A percentile compares a stretch with the other conserved stretches of the same genome.
These are phyloP conservation scores for Camelina laxa DNA, from an alignment of 345 rosid species.

Conservation along the genomic window DNA sequence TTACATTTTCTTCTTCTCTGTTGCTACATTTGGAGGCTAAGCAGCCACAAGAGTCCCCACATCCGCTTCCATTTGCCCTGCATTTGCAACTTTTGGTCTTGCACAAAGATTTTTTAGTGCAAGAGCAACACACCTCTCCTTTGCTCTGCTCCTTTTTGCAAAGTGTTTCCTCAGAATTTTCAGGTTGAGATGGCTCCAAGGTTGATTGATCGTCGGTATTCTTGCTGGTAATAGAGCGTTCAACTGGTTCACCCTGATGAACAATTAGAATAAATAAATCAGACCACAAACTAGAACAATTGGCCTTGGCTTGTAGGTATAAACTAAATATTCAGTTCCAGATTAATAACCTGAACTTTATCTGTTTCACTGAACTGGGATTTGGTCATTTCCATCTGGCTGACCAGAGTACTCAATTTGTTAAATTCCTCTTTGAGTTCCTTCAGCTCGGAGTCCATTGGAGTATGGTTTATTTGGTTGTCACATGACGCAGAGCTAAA, in stretches of 20 bases:
- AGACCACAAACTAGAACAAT: background rate
- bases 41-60: slow-evolving; percentile 80
- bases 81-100: slow-evolving; percentile 82
- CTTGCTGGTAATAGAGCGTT: slow-evolving; percentile 52
- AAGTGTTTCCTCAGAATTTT: slow-evolving; percentile 45
- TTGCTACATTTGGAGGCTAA: slow-evolving; percentile 67
- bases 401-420: slow-evolving; percentile 58
- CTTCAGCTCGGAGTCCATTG: slow-evolving; percentile 64
- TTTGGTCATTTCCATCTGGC: slow-evolving; percentile 67
- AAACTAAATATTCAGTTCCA: background rate
- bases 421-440: slow-evolving; percentile 73
- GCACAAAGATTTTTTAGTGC: slow-evolving; percentile 74
- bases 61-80: slow-evolving; percentile 62
- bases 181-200: slow-evolving; percentile 35
- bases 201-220: slow-evolving; percentile 32
- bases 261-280: slow-evolving; percentile 23
- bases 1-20: slow-evolving; percentile 45
- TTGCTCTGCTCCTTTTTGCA: slow-evolving; percentile 39
- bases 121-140: slow-evolving; percentile 69
- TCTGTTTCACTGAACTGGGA: slow-evolving; percentile 51
- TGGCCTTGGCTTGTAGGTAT: background rate
- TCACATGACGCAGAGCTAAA: slow-evolving; percentile 55
- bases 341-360: slow-evolving; percentile 48
- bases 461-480: slow-evolving; percentile 53
- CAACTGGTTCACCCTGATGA: slow-evolving; percentile 51